Evolutionary conservation across 2,329 filamentous ascomycete species (phyloP).

Genomic region (Colletotrichum phormii): DNA sequence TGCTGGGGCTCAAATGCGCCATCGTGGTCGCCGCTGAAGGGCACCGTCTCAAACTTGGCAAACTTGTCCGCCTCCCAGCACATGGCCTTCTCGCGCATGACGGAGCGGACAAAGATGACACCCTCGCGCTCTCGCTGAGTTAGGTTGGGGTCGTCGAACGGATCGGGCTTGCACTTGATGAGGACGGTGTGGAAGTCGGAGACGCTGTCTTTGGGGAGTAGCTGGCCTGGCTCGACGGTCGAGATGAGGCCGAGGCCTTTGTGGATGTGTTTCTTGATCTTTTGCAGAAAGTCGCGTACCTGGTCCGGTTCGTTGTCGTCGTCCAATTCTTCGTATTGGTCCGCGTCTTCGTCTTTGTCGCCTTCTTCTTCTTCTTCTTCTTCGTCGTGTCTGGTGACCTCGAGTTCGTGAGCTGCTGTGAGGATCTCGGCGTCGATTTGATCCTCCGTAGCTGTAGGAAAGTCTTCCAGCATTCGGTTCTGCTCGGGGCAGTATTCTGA

Average conservation of each 20-base stretch:
- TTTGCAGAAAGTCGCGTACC: conserved; percentile 34
- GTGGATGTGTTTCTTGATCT: conserved; percentile 41
- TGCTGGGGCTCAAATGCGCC: conserved; percentile 39
- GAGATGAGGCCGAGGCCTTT: conserved; percentile 39
- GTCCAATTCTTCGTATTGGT: neutral
- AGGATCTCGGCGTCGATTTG: neutral
- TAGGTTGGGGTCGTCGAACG: neutral
- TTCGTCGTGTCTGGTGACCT: neutral
- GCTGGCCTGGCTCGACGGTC: conserved; percentile 13
- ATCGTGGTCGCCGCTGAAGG: conserved; percentile 41
- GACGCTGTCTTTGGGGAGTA: conserved; percentile 14
- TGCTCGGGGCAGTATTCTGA: neutral
- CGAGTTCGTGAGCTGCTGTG: neutral
- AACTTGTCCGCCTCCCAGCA: conserved; percentile 39
- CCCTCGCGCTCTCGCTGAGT: conserved; percentile 19
- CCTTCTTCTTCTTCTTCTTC: neutral
- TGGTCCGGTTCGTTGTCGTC: conserved; percentile 20
- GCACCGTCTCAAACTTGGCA: conserved; percentile 37
- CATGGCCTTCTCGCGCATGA: conserved; percentile 40
- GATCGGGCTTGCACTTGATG: conserved; percentile 37
- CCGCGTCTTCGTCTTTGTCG: neutral
- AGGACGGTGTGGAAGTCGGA: conserved; percentile 40
- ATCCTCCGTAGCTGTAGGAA: neutral
- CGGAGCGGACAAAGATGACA: conserved; percentile 29
- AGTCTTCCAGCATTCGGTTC: neutral